Evolutionary conservation across 1,139 yeast species (phyloP).

Genomic region (Candida tunisiensis): DNA sequence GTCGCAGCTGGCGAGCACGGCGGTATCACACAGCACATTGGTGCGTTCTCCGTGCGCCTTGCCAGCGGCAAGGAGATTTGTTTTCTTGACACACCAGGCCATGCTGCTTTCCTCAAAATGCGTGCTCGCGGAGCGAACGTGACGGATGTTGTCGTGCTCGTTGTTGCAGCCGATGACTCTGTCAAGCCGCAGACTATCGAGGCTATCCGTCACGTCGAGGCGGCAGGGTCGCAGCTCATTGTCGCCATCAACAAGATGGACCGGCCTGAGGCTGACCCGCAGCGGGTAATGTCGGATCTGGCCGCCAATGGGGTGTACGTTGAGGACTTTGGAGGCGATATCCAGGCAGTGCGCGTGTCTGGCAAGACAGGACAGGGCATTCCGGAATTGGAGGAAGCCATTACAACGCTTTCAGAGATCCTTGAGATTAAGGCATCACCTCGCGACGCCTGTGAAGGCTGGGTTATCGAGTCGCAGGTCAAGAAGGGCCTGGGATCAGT

Average conservation of each 20-base stretch:
- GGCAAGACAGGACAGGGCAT: slow-evolving; percentile 78
- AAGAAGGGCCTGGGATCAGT: slow-evolving; percentile 74
- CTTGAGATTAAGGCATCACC: slow-evolving; percentile 58
- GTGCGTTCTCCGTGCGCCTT: slow-evolving; percentile 80
- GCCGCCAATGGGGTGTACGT: slow-evolving; percentile 66
- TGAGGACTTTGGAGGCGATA: slow-evolving; percentile 92
- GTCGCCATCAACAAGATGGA: slow-evolving; percentile 93
- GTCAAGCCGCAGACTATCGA: slow-evolving; percentile 97
- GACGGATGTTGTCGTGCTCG: slow-evolving; percentile 82
- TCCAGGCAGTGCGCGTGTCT: slow-evolving; percentile 76
- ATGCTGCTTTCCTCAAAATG: slow-evolving; percentile 92
- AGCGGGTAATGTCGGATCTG: slow-evolving; percentile 61
- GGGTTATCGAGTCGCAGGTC: slow-evolving; percentile 76
- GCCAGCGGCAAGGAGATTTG: slow-evolving; percentile 65
- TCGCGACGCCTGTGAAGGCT: slow-evolving; percentile 52
- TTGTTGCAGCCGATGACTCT: slow-evolving; percentile 97
- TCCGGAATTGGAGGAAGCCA: slow-evolving; percentile 81
- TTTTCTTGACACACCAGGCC: slow-evolving; percentile 95
- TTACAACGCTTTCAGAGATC: slow-evolving; percentile 69
- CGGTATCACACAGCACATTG: slow-evolving; percentile 96
- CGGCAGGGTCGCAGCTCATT: slow-evolving; percentile 69
- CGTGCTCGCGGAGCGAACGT: slow-evolving; percentile 91
- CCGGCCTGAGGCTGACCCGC: slow-evolving; percentile 54
- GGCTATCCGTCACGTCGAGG: slow-evolving; percentile 85
- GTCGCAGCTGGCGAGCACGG: slow-evolving; percentile 82